phyloP scores from a whole-genome alignment of 1,284 basidiomycete genomes.

The Sanghuangporus baumii region DNA sequence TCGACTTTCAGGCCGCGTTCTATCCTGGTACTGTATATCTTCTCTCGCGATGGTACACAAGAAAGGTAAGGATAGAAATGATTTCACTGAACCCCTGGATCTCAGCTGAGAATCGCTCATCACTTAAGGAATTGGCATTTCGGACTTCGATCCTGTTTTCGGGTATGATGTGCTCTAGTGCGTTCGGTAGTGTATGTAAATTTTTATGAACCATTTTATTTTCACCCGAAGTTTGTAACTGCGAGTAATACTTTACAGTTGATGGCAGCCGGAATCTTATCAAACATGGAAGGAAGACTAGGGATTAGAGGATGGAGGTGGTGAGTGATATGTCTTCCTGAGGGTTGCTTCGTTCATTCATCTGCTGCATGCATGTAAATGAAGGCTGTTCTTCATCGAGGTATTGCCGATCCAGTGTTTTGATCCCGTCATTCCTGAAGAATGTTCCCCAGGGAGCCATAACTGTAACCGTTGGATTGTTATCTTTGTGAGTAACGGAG shows the following conservation, averaged over 20 bases:
- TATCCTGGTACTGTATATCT: conserved; percentile 23
- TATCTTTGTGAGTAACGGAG: conserved; percentile 14
- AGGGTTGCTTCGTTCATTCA: background rate
- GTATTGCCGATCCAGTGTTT: conserved; percentile 5
- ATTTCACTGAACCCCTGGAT: background rate
- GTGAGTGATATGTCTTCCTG: conserved; percentile 13
- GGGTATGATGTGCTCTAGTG: conserved; percentile 37
- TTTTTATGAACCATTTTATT: background rate
- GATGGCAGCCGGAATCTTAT: conserved; percentile 37
- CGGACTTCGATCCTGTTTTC: conserved; percentile 37
- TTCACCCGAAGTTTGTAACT: conserved; percentile 16
- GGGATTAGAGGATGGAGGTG: conserved; percentile 41
- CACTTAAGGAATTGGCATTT: conserved; percentile 25
- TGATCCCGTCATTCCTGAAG: background rate
- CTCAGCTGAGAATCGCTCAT: background rate
- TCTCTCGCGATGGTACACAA: conserved; percentile 22
- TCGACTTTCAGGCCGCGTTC: conserved; percentile 17
- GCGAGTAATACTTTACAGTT: conserved; percentile 20
- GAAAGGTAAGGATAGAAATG: conserved; percentile 15
- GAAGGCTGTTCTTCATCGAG: conserved; percentile 27
- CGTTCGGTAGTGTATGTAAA: conserved; percentile 31
- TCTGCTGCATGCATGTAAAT: background rate
- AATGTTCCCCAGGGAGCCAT: conserved; percentile 16
- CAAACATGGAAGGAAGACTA: conserved; percentile 37
- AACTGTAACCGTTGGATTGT: conserved; percentile 18